A percentile compares a stretch with the other conserved stretches of the same genome.
These are phyloP conservation scores for Pleurotus cornucopiae DNA, from an alignment of 768 basidiomycete species.

Conservation along the genomic window DNA sequence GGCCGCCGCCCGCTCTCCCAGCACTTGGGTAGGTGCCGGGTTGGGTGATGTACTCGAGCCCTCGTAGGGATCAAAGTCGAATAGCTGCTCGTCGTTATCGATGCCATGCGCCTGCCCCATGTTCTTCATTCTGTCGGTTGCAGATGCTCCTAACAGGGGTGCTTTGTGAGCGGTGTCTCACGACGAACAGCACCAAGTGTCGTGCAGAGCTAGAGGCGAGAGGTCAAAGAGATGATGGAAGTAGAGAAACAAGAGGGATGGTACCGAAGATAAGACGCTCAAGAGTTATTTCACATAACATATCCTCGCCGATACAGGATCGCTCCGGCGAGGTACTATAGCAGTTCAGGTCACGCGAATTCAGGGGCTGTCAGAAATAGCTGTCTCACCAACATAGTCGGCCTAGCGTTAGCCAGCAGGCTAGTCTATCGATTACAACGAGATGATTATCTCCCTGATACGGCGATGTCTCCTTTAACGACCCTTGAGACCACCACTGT, in stretches of 20 bases:
- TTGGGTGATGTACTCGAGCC: slow-evolving; percentile 9
- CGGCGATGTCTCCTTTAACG: not conserved
- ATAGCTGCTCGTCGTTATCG: slow-evolving; percentile 53
- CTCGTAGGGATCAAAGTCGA: slow-evolving; percentile 49
- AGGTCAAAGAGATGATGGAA: slow-evolving; percentile 10
- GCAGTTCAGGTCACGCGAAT: slow-evolving; percentile 19
- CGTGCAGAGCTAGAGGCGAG: not conserved
- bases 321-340: slow-evolving; percentile 24
- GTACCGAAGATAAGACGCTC: slow-evolving; percentile 6
- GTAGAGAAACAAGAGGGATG: slow-evolving; percentile 12
- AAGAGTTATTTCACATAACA: slow-evolving; percentile 20
- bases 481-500: not conserved
- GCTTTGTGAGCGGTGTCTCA: not conserved
- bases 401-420: not conserved
- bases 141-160: slow-evolving; percentile 7
- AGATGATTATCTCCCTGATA: not conserved
- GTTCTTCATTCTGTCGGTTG: slow-evolving; percentile 18
- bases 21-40: not conserved
- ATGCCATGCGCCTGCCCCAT: slow-evolving; percentile 34
- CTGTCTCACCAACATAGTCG: not conserved
- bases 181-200: not conserved
- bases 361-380: slow-evolving; percentile 8
- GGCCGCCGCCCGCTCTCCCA: not conserved
- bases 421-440: not conserved
- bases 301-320: slow-evolving; percentile 26